Base-by-base conservation (phyloP, 805 yeast species). In the Candida piceae region DNA sequence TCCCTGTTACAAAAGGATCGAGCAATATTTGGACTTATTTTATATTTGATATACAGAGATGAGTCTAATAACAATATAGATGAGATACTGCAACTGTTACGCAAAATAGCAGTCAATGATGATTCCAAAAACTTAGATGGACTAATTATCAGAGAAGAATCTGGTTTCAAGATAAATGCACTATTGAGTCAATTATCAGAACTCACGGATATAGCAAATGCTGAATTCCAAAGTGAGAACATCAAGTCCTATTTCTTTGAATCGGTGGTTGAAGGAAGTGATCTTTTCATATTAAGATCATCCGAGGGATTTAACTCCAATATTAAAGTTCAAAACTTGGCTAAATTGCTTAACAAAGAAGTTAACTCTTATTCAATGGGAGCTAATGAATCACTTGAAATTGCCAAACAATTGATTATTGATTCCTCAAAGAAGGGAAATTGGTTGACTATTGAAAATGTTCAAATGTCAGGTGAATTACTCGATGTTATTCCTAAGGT, bases 401-500 rank as follows among this genome's bases (percentile, higher is more conserved):
- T 67, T 28, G 89, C 90, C 0, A 74, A 72, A 16, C 60, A 64
- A 34, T 74, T 76, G n/a, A 60, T 86, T 7, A 50, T 55, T 1
- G 57, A 54, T 8, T 74, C 77, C 0, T 52, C 69, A 1, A 60
- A 53, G n/a, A 52, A 52, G 1, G 87, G 85, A 0, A 49, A 56
- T 1, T 87, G 96, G 96, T 57, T 90, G 0, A 49, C 89, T 20
- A 57, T 90, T 21, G 95, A 90, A 53, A 89, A 89, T 51, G 64
- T 85, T 10, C 96, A 90, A 41, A 71, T 83, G 69, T 76, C 93
- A 0, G 62, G 72, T 1, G 56, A 53, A 3, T 82, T 95, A 87
- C 60, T 84, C 19, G 73, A 69, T 11, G 51, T 63, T 8, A 57
- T 84, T 15, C 79, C 69, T 34, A 74, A 70, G 46, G 52, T 55